These are phyloP conservation scores for Psidium friedrichsthalianum DNA, from an alignment of 345 rosid genomes.

Conservation along the genomic window DNA sequence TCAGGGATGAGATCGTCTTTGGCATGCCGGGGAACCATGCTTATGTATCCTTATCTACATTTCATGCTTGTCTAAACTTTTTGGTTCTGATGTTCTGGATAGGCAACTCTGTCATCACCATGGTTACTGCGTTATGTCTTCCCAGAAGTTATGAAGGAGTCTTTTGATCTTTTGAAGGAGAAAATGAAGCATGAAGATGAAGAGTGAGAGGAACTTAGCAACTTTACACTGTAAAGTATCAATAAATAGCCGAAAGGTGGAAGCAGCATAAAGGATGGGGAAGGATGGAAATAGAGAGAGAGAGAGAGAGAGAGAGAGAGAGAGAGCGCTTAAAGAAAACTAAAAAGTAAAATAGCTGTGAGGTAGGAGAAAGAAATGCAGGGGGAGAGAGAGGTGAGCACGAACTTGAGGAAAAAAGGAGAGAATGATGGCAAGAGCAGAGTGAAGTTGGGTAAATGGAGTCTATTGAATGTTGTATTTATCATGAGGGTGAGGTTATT, in stretches of 20 bases:
- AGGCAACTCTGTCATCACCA: background rate
- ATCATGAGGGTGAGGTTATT: background rate
- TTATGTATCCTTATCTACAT: constrained; percentile 59
- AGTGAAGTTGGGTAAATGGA: background rate
- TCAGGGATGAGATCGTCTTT: constrained; percentile 82
- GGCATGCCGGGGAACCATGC: constrained; percentile 53
- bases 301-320: background rate
- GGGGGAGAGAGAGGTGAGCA: background rate
- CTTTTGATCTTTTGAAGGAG: background rate
- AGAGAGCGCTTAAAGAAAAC: background rate
- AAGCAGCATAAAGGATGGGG: background rate
- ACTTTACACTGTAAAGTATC: background rate
- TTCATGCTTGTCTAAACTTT: background rate
- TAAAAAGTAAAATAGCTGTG: background rate
- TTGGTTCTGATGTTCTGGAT: background rate
- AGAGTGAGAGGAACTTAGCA: background rate
- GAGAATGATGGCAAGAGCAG: background rate
- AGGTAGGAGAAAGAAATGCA: background rate
- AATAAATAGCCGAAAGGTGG: background rate
- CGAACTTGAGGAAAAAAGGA: background rate
- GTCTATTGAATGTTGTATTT: background rate
- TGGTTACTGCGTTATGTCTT: background rate
- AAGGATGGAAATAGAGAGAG: background rate
- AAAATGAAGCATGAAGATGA: background rate
- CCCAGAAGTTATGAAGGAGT: background rate